Base-by-base conservation (phyloP, 176 grass and related monocot species). In the Oryza coarctata region DNA sequence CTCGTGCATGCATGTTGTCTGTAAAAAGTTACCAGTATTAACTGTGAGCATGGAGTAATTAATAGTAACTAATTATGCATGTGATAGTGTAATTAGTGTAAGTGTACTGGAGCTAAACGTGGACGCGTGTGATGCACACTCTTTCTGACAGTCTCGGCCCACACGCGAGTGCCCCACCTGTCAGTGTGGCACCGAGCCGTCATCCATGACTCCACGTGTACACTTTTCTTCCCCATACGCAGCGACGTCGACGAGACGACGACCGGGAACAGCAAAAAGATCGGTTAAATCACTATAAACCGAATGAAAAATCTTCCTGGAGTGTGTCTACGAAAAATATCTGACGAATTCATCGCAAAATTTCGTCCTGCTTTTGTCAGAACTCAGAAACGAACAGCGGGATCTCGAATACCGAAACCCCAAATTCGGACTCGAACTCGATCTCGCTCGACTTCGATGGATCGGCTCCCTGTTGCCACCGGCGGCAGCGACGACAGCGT, bases 381-480 rank as follows among this genome's bases (percentile, higher is more conserved):
- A 70, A 61, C 43, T 55, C 27, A 17, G 15, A 70, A 61, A 23
- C 28, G 22, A 41, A 17, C 23, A 70, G 7, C 26, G 32, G 32
- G 78, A 45, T 65, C 45, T 65, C 18, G 43, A 38, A 79, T 35
- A 26, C 29, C 0, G 69, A 7, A 58, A 50, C 36, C 14, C 82
- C 12, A 75, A 74, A 57, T 68, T 67, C 74, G 39, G 28, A 31
- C 29, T 43, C 69, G 39, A n/a, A 31, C 36, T 43, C 35, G 44
- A 55, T 82, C 80, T 79, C 68, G 68, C 76, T 63, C 38, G 47
- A 20, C 63, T 64, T 65, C 70, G 83, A 86, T 82, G 73, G 58
- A 62, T 67, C 78, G 25, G 43, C 34, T 31, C 12, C 72, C 22
- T 52, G 65, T 7, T 77, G 26, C 10, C 63, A 1, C 22, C 47